These are phyloP conservation scores for Phytophthora citricola DNA, from an alignment of 352 stramenopile species.

Conservation along the genomic window DNA sequence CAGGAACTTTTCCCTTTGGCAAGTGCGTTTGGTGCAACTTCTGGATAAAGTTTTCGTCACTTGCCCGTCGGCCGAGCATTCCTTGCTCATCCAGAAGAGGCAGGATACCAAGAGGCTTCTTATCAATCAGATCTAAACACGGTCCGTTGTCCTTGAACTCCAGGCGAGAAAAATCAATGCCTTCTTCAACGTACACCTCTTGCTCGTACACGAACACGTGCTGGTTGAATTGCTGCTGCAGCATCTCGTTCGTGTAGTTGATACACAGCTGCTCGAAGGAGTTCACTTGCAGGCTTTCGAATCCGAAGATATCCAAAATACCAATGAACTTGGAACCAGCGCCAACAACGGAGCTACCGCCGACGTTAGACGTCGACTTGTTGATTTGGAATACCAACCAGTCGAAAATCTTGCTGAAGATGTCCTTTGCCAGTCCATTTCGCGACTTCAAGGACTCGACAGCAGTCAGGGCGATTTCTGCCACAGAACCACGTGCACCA, in stretches of 20 bases:
- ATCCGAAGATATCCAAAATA: slow-evolving; percentile 98
- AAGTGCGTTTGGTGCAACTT: slow-evolving; percentile 92
- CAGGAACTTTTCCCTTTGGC: slow-evolving; percentile 77
- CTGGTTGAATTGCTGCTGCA: slow-evolving; percentile 96
- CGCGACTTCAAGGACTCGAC: slow-evolving; percentile 88
- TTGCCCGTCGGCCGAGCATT: slow-evolving; percentile 92
- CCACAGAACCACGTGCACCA: slow-evolving; percentile 83
- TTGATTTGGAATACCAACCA: slow-evolving; percentile 97
- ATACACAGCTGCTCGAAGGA: slow-evolving; percentile 97
- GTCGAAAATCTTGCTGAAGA: slow-evolving; percentile 97
- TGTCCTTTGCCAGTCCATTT: slow-evolving; percentile 96
- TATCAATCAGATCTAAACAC: slow-evolving; percentile 94
- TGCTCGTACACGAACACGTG: slow-evolving; percentile 98
- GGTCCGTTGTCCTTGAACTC: slow-evolving; percentile 95
- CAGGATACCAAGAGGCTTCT: slow-evolving; percentile 93
- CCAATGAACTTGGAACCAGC: slow-evolving; percentile 89
- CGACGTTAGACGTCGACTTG: slow-evolving; percentile 83
- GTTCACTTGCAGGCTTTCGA: slow-evolving; percentile 94
- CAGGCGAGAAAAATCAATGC: slow-evolving; percentile 92
- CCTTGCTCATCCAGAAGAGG: slow-evolving; percentile 96
- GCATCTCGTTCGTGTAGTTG: slow-evolving; percentile 97
- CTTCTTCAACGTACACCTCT: slow-evolving; percentile 97
- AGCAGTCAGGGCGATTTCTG: slow-evolving; percentile 83
- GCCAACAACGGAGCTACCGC: slow-evolving; percentile 20
- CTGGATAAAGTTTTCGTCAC: slow-evolving; percentile 92